Percentiles rank a stretch among this genome's conserved stretches.
Conservation (phyloP, 176 grass and related monocot genomes). For the Oryza punctata region DNA sequence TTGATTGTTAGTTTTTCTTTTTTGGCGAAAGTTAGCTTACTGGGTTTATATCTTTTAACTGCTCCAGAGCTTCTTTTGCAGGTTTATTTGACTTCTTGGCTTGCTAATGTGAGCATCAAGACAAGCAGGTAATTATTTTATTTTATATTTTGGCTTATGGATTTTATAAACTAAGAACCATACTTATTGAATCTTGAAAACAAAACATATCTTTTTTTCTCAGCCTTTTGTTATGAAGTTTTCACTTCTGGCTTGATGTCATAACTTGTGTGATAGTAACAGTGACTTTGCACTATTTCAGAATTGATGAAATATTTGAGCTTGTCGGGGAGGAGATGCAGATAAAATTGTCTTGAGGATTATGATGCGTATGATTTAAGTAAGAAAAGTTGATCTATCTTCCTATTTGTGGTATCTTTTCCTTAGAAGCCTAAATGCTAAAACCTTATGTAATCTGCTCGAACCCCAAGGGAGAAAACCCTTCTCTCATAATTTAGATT, state of each 20-base stretch:
- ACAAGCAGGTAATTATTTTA: slow-evolving; percentile 43
- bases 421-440: background rate
- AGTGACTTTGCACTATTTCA: slow-evolving; percentile 30
- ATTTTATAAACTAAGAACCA: slow-evolving; percentile 18
- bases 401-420: background rate
- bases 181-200: slow-evolving; percentile 6
- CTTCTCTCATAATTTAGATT: background rate
- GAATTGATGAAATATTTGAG: slow-evolving; percentile 66
- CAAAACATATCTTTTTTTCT: background rate
- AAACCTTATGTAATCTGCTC: background rate
- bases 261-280: background rate
- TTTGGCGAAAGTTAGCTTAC: background rate
- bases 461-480: background rate
- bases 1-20: slow-evolving; percentile 21
- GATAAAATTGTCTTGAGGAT: slow-evolving; percentile 47
- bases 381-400: background rate
- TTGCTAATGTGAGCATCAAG: slow-evolving; percentile 62
- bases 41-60: slow-evolving; percentile 18
- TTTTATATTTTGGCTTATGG: background rate
- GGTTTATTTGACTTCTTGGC: slow-evolving; percentile 67
- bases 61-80: slow-evolving; percentile 31
- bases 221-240: background rate
- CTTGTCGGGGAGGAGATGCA: slow-evolving; percentile 55
- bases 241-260: background rate
- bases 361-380: background rate